phyloP scores from a whole-genome alignment of 495 filamentous ascomycete genomes.

The Trichoderma parareesei region DNA sequence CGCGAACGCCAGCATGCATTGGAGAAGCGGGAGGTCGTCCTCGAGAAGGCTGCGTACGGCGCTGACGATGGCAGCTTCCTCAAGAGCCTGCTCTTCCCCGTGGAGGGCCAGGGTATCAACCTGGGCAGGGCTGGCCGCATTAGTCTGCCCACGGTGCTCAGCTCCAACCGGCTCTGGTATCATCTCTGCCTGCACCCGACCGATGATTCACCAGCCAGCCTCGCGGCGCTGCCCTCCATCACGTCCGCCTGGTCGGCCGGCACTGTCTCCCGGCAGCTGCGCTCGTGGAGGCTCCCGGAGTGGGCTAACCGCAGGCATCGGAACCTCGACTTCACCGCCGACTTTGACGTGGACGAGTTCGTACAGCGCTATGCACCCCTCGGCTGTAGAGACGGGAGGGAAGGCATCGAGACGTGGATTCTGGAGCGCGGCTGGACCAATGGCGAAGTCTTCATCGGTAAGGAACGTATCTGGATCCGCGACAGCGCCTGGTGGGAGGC shows the following conservation, averaged over 20 bases:
- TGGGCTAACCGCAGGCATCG: constrained; percentile 93
- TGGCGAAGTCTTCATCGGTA: constrained; percentile 85
- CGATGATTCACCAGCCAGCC: constrained; percentile 67
- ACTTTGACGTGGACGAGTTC: constrained; percentile 94
- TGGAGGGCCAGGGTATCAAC: constrained; percentile 63
- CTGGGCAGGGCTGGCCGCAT: constrained; percentile 67
- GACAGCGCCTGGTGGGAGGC: constrained; percentile 97
- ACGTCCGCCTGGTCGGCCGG: constrained; percentile 82
- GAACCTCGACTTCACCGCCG: constrained; percentile 90
- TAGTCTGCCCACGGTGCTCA: constrained; percentile 59
- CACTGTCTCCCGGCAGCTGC: constrained; percentile 82
- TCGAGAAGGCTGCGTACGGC: constrained; percentile 78
- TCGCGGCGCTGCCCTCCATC: constrained; percentile 52
- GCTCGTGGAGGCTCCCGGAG: constrained; percentile 86
- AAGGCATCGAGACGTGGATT: constrained; percentile 93
- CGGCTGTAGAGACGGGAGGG: constrained; percentile 81
- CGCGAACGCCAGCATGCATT: constrained; percentile 69
- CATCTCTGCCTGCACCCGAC: constrained; percentile 88
- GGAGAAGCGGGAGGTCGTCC: constrained; percentile 69
- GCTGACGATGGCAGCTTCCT: constrained; percentile 80
- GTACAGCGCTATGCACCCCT: constrained; percentile 68
- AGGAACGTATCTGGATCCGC: constrained; percentile 89
- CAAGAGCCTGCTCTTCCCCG: constrained; percentile 72
- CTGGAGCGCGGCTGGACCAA: constrained; percentile 97
- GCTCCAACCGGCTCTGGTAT: constrained; percentile 88